Conservation (phyloP, 2,329 filamentous ascomycete genomes). For the Fusarium luffae region DNA sequence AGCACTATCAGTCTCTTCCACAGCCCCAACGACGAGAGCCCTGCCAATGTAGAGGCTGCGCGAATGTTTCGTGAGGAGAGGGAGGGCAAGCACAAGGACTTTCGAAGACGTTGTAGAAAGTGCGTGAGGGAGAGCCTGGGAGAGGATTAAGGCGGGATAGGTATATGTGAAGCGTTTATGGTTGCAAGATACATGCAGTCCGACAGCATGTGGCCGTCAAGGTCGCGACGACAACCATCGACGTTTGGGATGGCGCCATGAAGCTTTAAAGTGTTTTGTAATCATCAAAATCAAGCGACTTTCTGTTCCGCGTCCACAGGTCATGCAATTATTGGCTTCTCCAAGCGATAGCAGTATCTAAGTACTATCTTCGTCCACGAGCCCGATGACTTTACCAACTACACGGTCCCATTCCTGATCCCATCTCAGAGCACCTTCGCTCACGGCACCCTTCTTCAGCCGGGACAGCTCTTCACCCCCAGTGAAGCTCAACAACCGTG, state of each 20-base stretch:
- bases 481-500: constrained; percentile 68
- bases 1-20: constrained; percentile 93
- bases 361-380: constrained; percentile 45
- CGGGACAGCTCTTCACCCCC: constrained; percentile 65
- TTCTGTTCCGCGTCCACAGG: neutral
- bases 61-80: constrained; percentile 85
- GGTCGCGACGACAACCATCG: constrained; percentile 16
- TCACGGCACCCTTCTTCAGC: constrained; percentile 75
- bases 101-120: constrained; percentile 79
- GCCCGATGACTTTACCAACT: constrained; percentile 76
- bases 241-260: constrained; percentile 39
- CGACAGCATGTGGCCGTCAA: constrained; percentile 25
- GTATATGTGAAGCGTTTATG: neutral
- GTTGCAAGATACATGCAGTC: constrained; percentile 5
- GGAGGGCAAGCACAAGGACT: constrained; percentile 72
- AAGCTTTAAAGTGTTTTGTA: constrained; percentile 32
- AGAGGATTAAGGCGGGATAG: constrained; percentile 62
- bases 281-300: constrained; percentile 15
- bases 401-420: constrained; percentile 92
- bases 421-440: constrained; percentile 84
- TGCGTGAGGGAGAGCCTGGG: constrained; percentile 86
- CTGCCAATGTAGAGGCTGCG: constrained; percentile 94
- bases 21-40: constrained; percentile 93
- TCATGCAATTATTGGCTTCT: neutral
- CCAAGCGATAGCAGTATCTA: constrained; percentile 6